These are phyloP conservation scores for Tolypocladium nubicola DNA, from an alignment of 2,329 filamentous ascomycete genomes.

Conservation along the genomic window DNA sequence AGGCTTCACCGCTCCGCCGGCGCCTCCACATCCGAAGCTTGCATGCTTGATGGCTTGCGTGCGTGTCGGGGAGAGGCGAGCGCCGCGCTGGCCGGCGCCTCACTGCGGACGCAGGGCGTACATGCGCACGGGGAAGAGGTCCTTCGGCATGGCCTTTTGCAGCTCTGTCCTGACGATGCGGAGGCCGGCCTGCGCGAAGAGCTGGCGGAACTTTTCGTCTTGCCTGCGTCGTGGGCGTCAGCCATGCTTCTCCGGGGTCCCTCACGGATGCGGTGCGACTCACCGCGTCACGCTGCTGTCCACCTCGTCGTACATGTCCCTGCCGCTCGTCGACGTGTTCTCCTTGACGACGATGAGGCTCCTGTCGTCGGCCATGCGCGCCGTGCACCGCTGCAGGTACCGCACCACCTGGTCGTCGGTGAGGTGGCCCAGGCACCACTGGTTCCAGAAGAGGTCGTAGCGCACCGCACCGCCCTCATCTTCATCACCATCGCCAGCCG, in stretches of 20 bases:
- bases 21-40: neutral
- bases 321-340: conserved; percentile 47
- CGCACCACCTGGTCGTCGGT: conserved; percentile 61
- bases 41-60: neutral
- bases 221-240: conserved; percentile 29
- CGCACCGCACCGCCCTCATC: conserved; percentile 15
- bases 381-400: conserved; percentile 52
- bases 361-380: conserved; percentile 6
- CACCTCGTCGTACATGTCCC: conserved; percentile 51
- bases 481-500: neutral
- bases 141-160: conserved; percentile 50
- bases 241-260: neutral
- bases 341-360: conserved; percentile 36
- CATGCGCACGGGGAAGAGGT: conserved; percentile 60
- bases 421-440: conserved; percentile 78
- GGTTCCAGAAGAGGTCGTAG: conserved; percentile 75
- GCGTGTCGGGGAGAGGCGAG: neutral
- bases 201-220: conserved; percentile 55
- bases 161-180: conserved; percentile 55
- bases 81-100: neutral
- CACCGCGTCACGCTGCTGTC: conserved; percentile 66
- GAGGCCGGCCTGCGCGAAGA: conserved; percentile 61
- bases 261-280: conserved; percentile 1
- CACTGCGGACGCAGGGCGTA: conserved; percentile 47
- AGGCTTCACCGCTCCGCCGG: neutral